Evolutionary conservation across 2,329 filamentous ascomycete genomes (phyloP), one percentile per base, ranked within the genome.

Genomic region (Pseudogymnoascus sp.): DNA sequence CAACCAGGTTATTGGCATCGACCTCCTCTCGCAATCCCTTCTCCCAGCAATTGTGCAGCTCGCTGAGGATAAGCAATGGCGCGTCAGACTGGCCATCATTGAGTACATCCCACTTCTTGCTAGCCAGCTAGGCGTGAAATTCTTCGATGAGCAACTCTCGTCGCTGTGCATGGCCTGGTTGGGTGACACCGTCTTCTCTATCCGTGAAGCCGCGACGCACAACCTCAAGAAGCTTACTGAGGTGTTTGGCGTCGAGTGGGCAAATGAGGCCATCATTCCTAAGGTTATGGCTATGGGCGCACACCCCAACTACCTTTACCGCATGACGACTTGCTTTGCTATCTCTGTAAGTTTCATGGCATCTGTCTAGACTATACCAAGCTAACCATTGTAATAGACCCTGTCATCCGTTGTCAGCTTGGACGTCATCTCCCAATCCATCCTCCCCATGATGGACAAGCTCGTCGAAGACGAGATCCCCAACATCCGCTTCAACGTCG

Each of bases 251-350:
- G 93, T 97, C 14, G 92, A 96, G 67, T 99, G 95, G 95, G 93
- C 95, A 46, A 96, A 89, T 76, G 90, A 93, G 75, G 92, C 93
- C 56, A 99, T 99, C 73, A 96, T 99, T 70, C 95, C 95, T 65
- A 97, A 97, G 81, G 95, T 99, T 68, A 95, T 96, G 84, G 90
- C 90, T 38, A 97, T 99, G 95, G 95, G 95, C 65, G 90, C 91
- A 74, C 95, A 99, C 76, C 91, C 93, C 66, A 99, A 99, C 80
- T 99, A 99, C 76, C 88, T 99, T 62, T 99, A 99, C 84, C 86
- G 95, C 75, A 99, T 99, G 95, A 99, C 95, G 8, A 99, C 95
- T n/a, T 97, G 93, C 80, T 99, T 99, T 76, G 95, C 95, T 66
- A 96, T 99, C 69, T 93, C 92, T 71, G 95, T 99, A 84, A 82